Evolutionary conservation across 441 rosid species (phyloP), one percentile per base, ranked within the genome.

Genomic region (Euphorbia celastroides): DNA sequence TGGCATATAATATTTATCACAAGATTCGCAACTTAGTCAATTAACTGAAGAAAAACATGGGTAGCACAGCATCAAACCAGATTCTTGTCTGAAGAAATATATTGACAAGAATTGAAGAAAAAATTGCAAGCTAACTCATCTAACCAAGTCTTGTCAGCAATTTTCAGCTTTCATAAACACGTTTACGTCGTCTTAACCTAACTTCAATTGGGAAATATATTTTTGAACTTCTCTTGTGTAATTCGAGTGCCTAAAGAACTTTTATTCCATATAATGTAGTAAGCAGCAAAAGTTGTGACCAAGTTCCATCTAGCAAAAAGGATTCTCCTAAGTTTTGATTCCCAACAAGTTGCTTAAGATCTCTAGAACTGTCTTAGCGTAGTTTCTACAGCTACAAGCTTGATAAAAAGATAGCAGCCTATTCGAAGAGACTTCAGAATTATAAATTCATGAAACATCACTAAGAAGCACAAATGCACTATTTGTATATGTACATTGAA

Each of bases 401-500:
- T 23, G 22, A 44, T 55, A 19, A 27, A 5, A 36, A 25, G 19
- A 42, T 5, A 32, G 48, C 16, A 25, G 36, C 66, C 65, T 36
- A 68, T 28, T 25, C 25, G 7, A 27, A 56, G 60, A 72, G 19
- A 19, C n/a, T 44, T 9, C 26, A 22, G 2, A 41, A 68, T 32
- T 10, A 30, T 51, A 61, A 57, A 57, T 57, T 51, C 41, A 52
- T 28, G 22, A 77, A 34, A 66, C 59, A 66, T 61, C 22, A 44
- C 57, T 46, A 31, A 73, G 56, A 68, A 75, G 56, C 36, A 75
- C 66, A 69, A 28, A 32, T 68, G 69, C 28, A 62, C 65, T 23
- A 62, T 77, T 78, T 77, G 62, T 70, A 71, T 78, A 81, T 66
- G 67, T 31, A 63, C 26, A 48, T 62, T 59, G 77, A 74, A 63